phyloP scores from a whole-genome alignment of 768 basidiomycete genomes.

The Naematelia encephala region DNA sequence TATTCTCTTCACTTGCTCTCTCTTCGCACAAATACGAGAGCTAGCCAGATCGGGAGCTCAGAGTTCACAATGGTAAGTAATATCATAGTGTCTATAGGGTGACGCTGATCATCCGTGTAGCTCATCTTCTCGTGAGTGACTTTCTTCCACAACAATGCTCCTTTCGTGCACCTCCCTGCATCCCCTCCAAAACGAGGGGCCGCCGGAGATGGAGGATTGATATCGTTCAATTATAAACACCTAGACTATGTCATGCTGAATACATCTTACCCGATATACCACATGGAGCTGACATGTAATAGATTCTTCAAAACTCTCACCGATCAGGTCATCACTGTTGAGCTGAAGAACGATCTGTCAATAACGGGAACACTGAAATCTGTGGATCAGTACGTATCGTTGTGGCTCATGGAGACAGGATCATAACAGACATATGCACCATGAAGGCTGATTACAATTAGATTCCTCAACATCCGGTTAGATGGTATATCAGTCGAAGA shows the following conservation, averaged over 20 bases:
- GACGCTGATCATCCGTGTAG: neutral
- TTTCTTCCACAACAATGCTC: neutral
- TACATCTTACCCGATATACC: no score
- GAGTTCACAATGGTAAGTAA: neutral
- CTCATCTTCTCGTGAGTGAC: slow-evolving; percentile 1
- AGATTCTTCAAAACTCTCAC: slow-evolving; percentile 99
- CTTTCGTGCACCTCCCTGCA: no score
- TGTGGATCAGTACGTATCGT: slow-evolving; percentile 88
- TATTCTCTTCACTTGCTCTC: neutral
- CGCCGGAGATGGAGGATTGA: no score
- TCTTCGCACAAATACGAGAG: no score
- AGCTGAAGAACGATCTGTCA: slow-evolving; percentile 97
- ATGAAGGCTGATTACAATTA: slow-evolving; percentile 8
- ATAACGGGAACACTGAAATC: slow-evolving; percentile 95
- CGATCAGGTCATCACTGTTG: slow-evolving; percentile 92
- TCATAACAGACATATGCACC: neutral
- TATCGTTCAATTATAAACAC: no score
- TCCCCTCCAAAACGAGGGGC: no score
- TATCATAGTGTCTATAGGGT: neutral
- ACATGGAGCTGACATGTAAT: neutral
- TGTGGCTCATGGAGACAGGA: neutral
- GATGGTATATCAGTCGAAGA: slow-evolving; percentile 91
- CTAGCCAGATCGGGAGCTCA: no score
- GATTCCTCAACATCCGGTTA: slow-evolving; percentile 80
- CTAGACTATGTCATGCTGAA: no score